Evolutionary conservation across 2,329 filamentous ascomycete species (phyloP).

Genomic region (Capronia americana): DNA sequence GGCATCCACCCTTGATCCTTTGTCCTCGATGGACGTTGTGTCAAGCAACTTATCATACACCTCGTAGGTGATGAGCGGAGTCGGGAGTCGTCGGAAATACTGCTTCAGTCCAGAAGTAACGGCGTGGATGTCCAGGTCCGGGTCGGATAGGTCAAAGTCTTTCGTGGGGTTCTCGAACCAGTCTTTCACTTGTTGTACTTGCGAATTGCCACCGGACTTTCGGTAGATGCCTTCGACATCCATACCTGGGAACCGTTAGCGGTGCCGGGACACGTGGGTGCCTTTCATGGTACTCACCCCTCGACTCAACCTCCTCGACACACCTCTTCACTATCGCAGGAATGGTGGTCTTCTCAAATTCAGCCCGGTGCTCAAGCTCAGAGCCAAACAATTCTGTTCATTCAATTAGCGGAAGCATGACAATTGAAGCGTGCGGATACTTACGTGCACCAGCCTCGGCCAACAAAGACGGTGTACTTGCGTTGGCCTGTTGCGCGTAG

Average conservation of each 20-base stretch:
- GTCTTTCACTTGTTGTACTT: conserved; percentile 87
- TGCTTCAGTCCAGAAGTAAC: conserved; percentile 96
- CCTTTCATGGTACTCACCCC: conserved; percentile 60
- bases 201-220: conserved; percentile 91
- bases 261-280: background rate
- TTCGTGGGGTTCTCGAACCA: conserved; percentile 80
- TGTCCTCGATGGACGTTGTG: conserved; percentile 59
- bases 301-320: conserved; percentile 93
- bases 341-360: conserved; percentile 86
- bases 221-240: conserved; percentile 97
- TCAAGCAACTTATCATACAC: conserved; percentile 90
- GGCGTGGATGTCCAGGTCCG: conserved; percentile 91
- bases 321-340: conserved; percentile 90
- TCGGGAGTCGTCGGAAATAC: conserved; percentile 93
- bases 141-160: conserved; percentile 91
- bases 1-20: conserved; percentile 71
- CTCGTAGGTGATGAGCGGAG: conserved; percentile 86
- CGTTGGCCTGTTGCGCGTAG: conserved; percentile 50
- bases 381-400: conserved; percentile 77
- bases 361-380: conserved; percentile 82
- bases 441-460: conserved; percentile 50
- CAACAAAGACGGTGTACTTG: conserved; percentile 51
- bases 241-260: conserved; percentile 63
- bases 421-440: conserved; percentile 29
- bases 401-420: conserved; percentile 22